Base-by-base conservation (phyloP, 495 filamentous ascomycete genomes). In the Xylaria cubensis region DNA sequence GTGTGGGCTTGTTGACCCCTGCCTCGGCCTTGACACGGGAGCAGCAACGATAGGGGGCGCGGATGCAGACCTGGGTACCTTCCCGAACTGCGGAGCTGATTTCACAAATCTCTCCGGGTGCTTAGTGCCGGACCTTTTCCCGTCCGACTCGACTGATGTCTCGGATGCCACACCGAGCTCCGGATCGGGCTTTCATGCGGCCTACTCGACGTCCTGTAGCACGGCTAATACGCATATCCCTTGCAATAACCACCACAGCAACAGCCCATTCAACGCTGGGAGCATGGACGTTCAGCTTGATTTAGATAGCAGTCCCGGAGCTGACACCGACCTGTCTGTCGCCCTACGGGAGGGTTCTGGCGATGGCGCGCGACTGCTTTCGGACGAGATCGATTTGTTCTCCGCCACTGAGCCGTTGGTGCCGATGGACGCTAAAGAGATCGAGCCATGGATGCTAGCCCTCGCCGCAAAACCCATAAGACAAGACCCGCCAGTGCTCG, bases 261-360 rank as follows among this genome's bases (percentile, higher is more conserved):
- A 17, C 1, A 56, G 67, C 17, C 26, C 55, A 3, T 63, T 61
- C 24, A 7, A 12, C 15, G 24, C 4, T 10, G 68, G 26, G 15
- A 64, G n/a, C 36, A 61, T 58, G 10, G 61, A 71, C 9, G 34
- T 34, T 7, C 46, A 64, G 61, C 48, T 64, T 32, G 42, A 62
- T 24, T 15, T 62, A 48, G 56, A 70, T 10, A 50, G 29, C 39
- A 62, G 67, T 36, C 39, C 67, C 17, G 53, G 41, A 29, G 12
- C n/a, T 17, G n/a, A 56, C 34, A 5, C 26, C 34, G 50, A 44
- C 0, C 19, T 56, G 3, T 41, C 67, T 8, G 17, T 48, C 1
- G 53, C 4, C 24, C 21, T 29, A 26, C 51, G n/a, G 32, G 50
- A n/a, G 36, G 7, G 34, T 15, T 29, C 21, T 9, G 51, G 21